Base-by-base conservation (phyloP, 352 stramenopile genomes). In the Aphanomyces euteiches region DNA sequence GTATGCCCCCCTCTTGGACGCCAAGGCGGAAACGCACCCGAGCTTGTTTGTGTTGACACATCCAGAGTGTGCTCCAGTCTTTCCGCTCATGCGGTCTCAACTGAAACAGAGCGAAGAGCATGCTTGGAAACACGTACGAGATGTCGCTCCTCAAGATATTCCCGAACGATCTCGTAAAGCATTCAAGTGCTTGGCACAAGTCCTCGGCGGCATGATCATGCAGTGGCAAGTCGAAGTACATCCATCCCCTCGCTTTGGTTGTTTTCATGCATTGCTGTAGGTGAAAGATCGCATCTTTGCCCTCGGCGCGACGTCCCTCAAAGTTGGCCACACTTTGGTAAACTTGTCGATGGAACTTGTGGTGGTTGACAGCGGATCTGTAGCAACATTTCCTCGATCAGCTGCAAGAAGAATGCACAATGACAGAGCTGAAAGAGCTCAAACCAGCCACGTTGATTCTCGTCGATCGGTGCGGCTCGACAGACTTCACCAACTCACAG, bases 321-420 rank as follows among this genome's bases (percentile, higher is more conserved):
- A 93, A 67, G 87, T 93, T 28, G 85, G 85, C 7, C 82, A 93
- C 64, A 93, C 85, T 6, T 60, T 93, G 63, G 79, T 87, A 64
- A 50, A 28, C 28, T 28, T 28, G 1, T 28, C 28, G 28, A 28
- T 28, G 28, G 28, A n/a, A 28, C 28, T 28, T 2, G 28, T 28
- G 28, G 28, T 28, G 28, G 28, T 28, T 28, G 28, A 28, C 28
- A 28, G 28, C 28, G 28, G 28, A 28, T 28, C 6, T 34, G 15
- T 66, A 83, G 78, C 74, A 87, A 57, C 75, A 74, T 15, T 90
- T 89, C 19, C 66, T 90, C 61, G 78, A 84, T 59, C 80, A 90
- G 34, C 21, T 85, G 5, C 63, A 89, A 57, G 77, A 88, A 69
- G 83, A 88, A 37, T 70, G 73, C 28, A 79, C 37, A 8, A 63